Base-by-base conservation (phyloP, 352 stramenopile genomes). In the Phytophthora ohioensis region DNA sequence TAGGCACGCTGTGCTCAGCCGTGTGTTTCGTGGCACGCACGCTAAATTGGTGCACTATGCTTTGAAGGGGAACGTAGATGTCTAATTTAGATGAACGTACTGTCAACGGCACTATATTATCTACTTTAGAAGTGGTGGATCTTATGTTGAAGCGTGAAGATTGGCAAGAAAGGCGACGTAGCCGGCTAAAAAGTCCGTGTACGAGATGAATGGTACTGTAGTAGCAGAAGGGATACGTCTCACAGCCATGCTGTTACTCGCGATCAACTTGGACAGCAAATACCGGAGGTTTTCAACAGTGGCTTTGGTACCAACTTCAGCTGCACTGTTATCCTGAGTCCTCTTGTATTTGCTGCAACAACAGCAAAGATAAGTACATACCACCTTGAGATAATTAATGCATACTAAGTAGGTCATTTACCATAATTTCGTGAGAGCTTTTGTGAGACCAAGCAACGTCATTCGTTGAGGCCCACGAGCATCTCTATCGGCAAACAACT, bases 161-260 rank as follows among this genome's bases (percentile, higher is more conserved):
- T 51, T 62, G 30, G 79, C 53, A 4, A 90, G 63, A 38, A 81
- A 82, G 2, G 83, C 85, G 0, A 91, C 79, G 52, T 82, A 90
- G 62, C 69, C 82, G 0, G 83, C 75, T 7, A 93, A 72, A 30
- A 93, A 93, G 42, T 93, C 85, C 0, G 83, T 93, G 47, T 91
- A 93, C 3, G 67, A 82, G 3, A 91, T 57, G 46, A 86, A 93
- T 0, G 80, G 71, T 0, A 48, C 21, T 3, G 78, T 80, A 2
- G 77, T 75, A 0, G 58, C 57, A 12, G 60, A 35, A 5, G 85
- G 85, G 2, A 90, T 17, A 2, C 38, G 5, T 1, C 17, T 43
- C 5, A 84, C n/a, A 1, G 71, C 69, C 1, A 91, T 55, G 6
- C 64, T 73, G 9, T 68, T 55, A 5, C 60, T 77, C 6, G 61